Conservation (phyloP, 2,329 filamentous ascomycete species). For the Beauveria sp. region DNA sequence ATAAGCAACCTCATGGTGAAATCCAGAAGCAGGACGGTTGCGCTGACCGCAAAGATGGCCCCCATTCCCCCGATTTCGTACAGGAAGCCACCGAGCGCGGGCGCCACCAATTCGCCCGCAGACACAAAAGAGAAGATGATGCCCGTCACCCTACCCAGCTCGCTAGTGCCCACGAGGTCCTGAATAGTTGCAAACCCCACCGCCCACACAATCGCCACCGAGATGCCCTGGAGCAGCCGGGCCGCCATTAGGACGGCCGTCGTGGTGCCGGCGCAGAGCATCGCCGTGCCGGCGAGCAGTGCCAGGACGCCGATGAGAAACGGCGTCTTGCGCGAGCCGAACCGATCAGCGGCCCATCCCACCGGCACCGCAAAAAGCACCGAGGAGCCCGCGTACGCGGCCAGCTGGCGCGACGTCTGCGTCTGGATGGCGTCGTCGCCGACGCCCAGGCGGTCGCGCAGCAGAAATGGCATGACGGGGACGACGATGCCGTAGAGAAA, state of each 20-base stretch:
- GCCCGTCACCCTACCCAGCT: not conserved
- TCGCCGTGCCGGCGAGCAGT: not conserved
- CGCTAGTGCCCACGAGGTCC: not conserved
- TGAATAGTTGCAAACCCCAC: not conserved
- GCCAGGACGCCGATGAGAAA: not conserved
- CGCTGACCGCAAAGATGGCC: not conserved
- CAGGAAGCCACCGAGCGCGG: not conserved
- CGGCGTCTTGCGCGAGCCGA: not conserved
- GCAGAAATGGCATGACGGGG: constrained; percentile 9
- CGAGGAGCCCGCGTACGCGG: not conserved
- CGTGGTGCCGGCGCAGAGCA: not conserved
- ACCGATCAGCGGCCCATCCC: not conserved
- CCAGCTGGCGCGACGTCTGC: not conserved
- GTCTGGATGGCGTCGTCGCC: not conserved
- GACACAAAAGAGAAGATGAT: not conserved
- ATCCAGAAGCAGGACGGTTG: not conserved
- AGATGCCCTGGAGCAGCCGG: not conserved
- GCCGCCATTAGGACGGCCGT: not conserved
- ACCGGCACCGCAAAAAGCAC: constrained; percentile 1
- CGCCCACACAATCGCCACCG: not conserved
- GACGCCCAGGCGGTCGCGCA: constrained; percentile 8
- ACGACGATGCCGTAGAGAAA: constrained; percentile 13
- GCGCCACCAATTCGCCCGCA: not conserved
- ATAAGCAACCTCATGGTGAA: not conserved
- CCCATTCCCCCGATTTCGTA: not conserved